Percentiles rank a stretch among this genome's conserved stretches.
Evolutionary conservation across 768 basidiomycete species (phyloP).

Genomic region (Boletus bicolor): DNA sequence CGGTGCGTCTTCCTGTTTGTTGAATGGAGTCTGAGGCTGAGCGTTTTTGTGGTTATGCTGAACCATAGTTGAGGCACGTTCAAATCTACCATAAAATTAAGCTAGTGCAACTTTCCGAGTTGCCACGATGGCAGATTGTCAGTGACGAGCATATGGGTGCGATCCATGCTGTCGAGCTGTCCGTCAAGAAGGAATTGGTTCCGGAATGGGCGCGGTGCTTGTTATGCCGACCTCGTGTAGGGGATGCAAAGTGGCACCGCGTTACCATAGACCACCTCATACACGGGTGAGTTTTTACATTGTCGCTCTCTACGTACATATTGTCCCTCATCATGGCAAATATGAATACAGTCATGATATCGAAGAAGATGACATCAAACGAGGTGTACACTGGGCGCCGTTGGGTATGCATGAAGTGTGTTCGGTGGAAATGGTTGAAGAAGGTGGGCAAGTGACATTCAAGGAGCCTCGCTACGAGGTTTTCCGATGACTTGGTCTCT

Average conservation of each 20-base stretch:
- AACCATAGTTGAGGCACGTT: conserved; percentile 5
- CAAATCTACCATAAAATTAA: background rate
- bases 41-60: background rate
- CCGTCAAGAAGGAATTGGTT: background rate
- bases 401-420: background rate
- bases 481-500: background rate
- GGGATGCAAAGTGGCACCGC: background rate
- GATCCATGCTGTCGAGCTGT: background rate
- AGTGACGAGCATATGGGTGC: background rate
- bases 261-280: background rate
- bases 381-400: background rate
- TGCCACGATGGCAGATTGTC: conserved; percentile 1
- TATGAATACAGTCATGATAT: background rate
- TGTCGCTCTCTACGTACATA: background rate
- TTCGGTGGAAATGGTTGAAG: background rate
- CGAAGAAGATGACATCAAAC: background rate
- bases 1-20: background rate
- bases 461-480: too few relatives aligned
- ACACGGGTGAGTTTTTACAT: background rate
- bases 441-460: background rate
- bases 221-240: background rate
- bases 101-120: background rate
- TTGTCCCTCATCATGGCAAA: background rate
- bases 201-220: background rate
- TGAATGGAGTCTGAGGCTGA: background rate